Evolutionary conservation across 768 basidiomycete species (phyloP).

Genomic region (Xerocomellus dryophilus): DNA sequence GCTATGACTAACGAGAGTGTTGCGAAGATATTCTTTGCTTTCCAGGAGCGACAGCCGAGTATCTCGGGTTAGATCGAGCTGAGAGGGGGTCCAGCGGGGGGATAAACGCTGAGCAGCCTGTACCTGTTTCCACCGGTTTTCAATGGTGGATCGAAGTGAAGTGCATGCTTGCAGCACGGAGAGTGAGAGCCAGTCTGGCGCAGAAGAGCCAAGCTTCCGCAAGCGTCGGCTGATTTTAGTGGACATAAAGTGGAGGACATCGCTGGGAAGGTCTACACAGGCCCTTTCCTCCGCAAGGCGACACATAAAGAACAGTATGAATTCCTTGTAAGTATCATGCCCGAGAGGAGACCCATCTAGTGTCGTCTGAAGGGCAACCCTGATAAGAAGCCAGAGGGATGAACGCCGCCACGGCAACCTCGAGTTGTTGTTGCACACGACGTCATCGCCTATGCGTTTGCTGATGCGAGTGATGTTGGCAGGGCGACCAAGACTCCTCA

Average conservation of each 20-base stretch:
- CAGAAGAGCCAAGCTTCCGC: constrained; percentile 22
- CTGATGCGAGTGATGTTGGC: constrained; percentile 26
- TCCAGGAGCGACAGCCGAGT: constrained; percentile 32
- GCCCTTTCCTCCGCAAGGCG: constrained; percentile 7
- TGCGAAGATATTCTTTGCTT: constrained; percentile 29
- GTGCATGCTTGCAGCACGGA: constrained; percentile 4
- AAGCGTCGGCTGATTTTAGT: constrained; percentile 38
- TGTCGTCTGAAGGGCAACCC: constrained; percentile 35
- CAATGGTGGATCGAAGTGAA: constrained; percentile 20
- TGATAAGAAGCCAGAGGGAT: constrained; percentile 34
- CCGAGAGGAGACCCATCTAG: constrained; percentile 18
- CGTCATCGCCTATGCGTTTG: constrained; percentile 47
- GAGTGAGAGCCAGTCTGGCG: constrained; percentile 12
- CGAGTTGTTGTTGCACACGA: constrained; percentile 37
- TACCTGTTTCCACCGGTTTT: constrained; percentile 36
- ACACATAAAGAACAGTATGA: constrained; percentile 30
- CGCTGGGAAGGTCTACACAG: constrained; percentile 17
- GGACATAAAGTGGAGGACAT: constrained; percentile 37
- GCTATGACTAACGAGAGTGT: constrained; percentile 7
- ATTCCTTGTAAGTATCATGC: constrained; percentile 27
- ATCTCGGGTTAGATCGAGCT: constrained; percentile 29
- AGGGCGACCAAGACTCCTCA: constrained; percentile 18
- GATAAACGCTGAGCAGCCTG: constrained; percentile 26
- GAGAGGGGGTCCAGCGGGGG: constrained; percentile 30
- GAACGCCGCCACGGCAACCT: constrained; percentile 47